Evolutionary conservation across 148 eudicot genomes (phyloP).

Genomic region (Chenopodium berlandieri): DNA sequence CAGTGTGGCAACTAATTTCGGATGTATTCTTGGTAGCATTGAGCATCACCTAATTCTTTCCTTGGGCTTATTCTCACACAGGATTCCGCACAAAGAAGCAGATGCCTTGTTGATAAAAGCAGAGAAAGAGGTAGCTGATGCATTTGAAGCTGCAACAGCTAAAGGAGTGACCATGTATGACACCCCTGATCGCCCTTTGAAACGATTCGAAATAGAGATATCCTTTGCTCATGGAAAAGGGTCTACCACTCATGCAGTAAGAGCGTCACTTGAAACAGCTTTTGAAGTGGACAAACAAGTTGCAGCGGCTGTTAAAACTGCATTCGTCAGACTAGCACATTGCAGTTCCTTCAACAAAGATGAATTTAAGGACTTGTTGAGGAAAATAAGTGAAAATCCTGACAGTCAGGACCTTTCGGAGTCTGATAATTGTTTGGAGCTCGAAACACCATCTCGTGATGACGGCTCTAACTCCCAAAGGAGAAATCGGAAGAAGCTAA

Average conservation of each 20-base stretch:
- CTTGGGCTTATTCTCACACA: constrained; percentile 16
- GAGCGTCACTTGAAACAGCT: constrained; percentile 77
- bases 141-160: constrained; percentile 74
- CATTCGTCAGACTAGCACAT: constrained; percentile 71
- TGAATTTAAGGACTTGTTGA: constrained; percentile 63
- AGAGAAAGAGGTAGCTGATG: constrained; percentile 64
- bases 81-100: constrained; percentile 78
- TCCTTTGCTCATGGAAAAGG: constrained; percentile 48
- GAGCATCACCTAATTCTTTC: background rate
- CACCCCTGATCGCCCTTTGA: constrained; percentile 51
- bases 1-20: background rate
- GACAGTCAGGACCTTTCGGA: constrained; percentile 45
- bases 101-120: constrained; percentile 59
- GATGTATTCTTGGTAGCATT: background rate
- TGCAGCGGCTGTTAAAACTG: constrained; percentile 76
- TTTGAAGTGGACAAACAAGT: constrained; percentile 96
- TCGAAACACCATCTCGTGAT: constrained; percentile 32
- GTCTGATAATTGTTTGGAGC: constrained; percentile 50
- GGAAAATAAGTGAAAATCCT: constrained; percentile 76
- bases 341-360: constrained; percentile 59
- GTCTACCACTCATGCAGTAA: constrained; percentile 57
- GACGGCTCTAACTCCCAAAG: constrained; percentile 33
- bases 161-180: constrained; percentile 84
- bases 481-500: constrained; percentile 37
- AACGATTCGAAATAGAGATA: constrained; percentile 52